phyloP scores from a whole-genome alignment of 176 grass and related monocot genomes.

The Carex cristatella region DNA sequence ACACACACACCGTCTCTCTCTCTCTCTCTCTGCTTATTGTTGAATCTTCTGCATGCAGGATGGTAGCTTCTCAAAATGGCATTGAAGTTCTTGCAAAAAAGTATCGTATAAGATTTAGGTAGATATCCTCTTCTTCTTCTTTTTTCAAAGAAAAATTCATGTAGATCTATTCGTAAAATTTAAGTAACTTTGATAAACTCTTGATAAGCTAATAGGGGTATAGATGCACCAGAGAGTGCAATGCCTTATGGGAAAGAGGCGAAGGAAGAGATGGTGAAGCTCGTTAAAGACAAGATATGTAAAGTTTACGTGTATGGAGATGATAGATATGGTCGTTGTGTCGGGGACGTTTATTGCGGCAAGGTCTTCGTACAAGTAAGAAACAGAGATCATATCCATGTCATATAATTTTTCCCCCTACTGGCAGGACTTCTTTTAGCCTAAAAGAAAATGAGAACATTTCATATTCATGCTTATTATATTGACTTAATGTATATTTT shows the following conservation, averaged over 20 bases:
- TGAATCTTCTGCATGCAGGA: slow-evolving; percentile 47
- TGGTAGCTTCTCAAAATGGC: slow-evolving; percentile 20
- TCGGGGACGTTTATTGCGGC: slow-evolving; percentile 64
- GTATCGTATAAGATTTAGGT: slow-evolving; percentile 77
- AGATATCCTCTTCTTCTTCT: neutral
- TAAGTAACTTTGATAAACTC: neutral
- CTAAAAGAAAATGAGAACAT: neutral
- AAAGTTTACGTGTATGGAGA: slow-evolving; percentile 43
- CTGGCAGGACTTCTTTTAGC: neutral
- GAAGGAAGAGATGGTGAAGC: slow-evolving; percentile 55
- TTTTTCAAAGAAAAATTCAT: neutral
- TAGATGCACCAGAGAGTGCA: slow-evolving; percentile 76
- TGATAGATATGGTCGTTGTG: slow-evolving; percentile 54
- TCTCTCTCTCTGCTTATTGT: neutral
- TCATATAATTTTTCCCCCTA: neutral
- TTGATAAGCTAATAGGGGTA: slow-evolving; percentile 50
- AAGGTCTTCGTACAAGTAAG: slow-evolving; percentile 66
- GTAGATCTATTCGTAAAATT: neutral
- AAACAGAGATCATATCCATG: neutral
- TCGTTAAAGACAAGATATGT: slow-evolving; percentile 51
- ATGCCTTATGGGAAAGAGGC: slow-evolving; percentile 88
- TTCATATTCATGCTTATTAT: neutral
- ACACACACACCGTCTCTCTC: neutral
- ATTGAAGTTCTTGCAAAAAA: slow-evolving; percentile 48
- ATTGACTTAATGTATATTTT: neutral